Evolutionary conservation across 2,329 filamentous ascomycete species (phyloP).

Genomic region (Rhynchosporium agropyri): DNA sequence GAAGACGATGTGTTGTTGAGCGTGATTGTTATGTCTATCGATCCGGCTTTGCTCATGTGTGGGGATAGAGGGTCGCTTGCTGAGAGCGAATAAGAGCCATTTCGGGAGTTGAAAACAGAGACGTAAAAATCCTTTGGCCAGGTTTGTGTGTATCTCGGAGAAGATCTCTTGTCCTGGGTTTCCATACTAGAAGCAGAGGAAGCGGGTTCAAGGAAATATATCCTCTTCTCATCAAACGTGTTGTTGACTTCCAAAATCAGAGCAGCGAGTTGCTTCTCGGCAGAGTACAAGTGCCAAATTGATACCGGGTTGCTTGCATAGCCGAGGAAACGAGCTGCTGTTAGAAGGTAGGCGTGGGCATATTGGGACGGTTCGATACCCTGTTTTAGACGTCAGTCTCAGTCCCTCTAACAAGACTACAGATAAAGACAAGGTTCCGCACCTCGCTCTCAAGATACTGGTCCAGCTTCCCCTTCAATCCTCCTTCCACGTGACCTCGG

Average conservation of each 20-base stretch:
- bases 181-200: constrained; percentile 31
- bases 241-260: constrained; percentile 78
- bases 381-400: constrained; percentile 45
- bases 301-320: constrained; percentile 77
- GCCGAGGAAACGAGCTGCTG: constrained; percentile 68
- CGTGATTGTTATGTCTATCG: constrained; percentile 62
- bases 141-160: constrained; percentile 48
- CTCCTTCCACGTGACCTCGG: constrained; percentile 53
- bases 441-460: constrained; percentile 61
- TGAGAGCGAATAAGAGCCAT: constrained; percentile 56
- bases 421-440: constrained; percentile 24
- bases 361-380: constrained; percentile 61
- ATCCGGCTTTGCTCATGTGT: constrained; percentile 44
- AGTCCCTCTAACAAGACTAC: neutral
- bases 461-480: constrained; percentile 65
- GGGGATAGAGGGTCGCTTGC: constrained; percentile 52
- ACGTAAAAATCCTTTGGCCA: constrained; percentile 77
- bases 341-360: constrained; percentile 70
- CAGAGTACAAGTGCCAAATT: constrained; percentile 77
- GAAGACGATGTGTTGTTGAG: constrained; percentile 59
- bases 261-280: constrained; percentile 57
- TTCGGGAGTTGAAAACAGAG: constrained; percentile 71
- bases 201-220: constrained; percentile 61
- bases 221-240: constrained; percentile 71
- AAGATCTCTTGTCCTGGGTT: neutral